These are phyloP conservation scores for Amborella trichopoda DNA, from an alignment of 164 flowering plant genomes.

Conservation along the genomic window DNA sequence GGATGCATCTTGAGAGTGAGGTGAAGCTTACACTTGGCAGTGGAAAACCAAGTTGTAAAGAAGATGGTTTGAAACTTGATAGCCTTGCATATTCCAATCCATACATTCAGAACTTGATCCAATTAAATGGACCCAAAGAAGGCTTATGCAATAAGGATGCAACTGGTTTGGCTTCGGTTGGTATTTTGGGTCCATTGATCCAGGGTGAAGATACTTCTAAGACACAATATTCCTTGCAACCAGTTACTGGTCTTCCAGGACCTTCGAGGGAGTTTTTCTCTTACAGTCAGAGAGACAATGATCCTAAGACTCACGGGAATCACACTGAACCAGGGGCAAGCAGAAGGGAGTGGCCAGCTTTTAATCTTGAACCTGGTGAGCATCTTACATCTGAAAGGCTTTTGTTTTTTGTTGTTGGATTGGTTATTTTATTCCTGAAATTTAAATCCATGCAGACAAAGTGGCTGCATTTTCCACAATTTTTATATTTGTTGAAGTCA, in stretches of 20 bases:
- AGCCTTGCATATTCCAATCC: slow-evolving; percentile 8
- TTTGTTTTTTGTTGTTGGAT: too few species aligned
- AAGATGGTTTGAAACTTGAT: slow-evolving; percentile 20
- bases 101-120: slow-evolving; percentile 30
- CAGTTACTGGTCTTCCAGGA: slow-evolving; percentile 8
- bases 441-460: neutral
- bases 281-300: slow-evolving; percentile 8
- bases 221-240: slow-evolving; percentile 8
- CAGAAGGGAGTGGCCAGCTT: slow-evolving; percentile 15
- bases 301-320: slow-evolving; percentile 5
- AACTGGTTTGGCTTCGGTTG: slow-evolving; percentile 20
- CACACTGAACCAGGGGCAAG: slow-evolving; percentile 14
- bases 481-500: too few species aligned
- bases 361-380: slow-evolving; percentile 26
- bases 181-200: slow-evolving; percentile 17
- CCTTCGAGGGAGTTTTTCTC: slow-evolving; percentile 14
- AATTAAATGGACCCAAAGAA: slow-evolving; percentile 67
- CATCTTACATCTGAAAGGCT: too few species aligned
- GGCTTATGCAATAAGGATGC: slow-evolving; percentile 26
- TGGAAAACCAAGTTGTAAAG: slow-evolving; percentile 12
- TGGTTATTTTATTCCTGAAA: neutral
- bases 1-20: slow-evolving; percentile 16
- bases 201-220: slow-evolving; percentile 14
- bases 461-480: neutral
- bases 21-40: slow-evolving; percentile 20